Evolutionary conservation across 2,329 filamentous ascomycete genomes (phyloP), one percentile per base, ranked within the genome.

Genomic region (Colletotrichum endophyticum): DNA sequence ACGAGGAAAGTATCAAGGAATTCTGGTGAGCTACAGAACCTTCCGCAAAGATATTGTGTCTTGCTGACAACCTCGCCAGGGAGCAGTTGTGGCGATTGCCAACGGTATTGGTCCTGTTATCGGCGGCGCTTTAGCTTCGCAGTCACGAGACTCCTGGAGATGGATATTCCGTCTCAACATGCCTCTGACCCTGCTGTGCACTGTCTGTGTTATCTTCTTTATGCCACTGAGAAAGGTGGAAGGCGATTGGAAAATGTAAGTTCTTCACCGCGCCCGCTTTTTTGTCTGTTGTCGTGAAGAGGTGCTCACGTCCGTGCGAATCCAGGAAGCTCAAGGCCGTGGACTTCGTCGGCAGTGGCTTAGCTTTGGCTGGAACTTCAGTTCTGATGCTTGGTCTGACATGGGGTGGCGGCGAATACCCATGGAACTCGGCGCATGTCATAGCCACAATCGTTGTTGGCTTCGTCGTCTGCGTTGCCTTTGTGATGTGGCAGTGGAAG

Each of bases 401-500:
- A 4, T 93, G 91, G 91, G 92, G 91, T 28, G 92, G 92, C 2
- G 88, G 88, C 57, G 86, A 91, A 76, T 91, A 92, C 77, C 79
- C 86, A 1, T 93, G 92, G 92, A 81, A 85, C 3, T 91, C 89
- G 1, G 82, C 85, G 0, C 88, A 91, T 77, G 90, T 92, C 15
- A 86, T 93, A 62, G 86, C 85, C 0, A 89, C 91, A 0, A 79
- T 93, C 2, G 83, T 90, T 1, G 80, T 92, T 3, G 92, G 92
- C 11, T 69, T 73, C 56, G 39, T 69, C 16, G 70, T 73, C 16
- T 73, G 63, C 28, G 27, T 62, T 39, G 85, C 83, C 1, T 92
- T 92, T 71, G 84, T 88, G 34, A 71, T 91, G 3, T 92, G 90
- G 89, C 87, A 91, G 77, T 87, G 86, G 84, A 88, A 88, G 66